Evolutionary conservation across 2,329 filamentous ascomycete species (phyloP).

Genomic region (Emergomyces orientalis): DNA sequence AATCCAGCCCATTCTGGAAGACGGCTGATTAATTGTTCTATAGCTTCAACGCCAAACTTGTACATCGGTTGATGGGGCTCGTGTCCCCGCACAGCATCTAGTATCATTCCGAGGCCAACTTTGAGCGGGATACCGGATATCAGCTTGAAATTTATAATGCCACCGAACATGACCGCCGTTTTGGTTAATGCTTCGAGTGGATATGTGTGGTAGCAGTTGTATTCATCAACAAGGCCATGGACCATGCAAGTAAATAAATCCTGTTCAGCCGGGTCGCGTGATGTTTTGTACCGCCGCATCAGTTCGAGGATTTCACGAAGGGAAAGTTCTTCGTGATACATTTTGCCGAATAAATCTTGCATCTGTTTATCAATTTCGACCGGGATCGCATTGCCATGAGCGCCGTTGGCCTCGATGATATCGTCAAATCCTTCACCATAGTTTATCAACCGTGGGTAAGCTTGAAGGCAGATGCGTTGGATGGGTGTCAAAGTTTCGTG

Average conservation of each 20-base stretch:
- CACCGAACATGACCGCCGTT: conserved; percentile 91
- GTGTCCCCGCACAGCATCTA: conserved; percentile 89
- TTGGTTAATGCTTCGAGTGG: conserved; percentile 92
- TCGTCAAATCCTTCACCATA: conserved; percentile 89
- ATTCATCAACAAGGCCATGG: conserved; percentile 93
- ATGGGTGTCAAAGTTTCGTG: conserved; percentile 67
- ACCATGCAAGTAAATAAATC: conserved; percentile 99
- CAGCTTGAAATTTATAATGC: conserved; percentile 87
- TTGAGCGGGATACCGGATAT: conserved; percentile 84
- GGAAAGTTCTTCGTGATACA: conserved; percentile 88
- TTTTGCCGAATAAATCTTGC: conserved; percentile 96
- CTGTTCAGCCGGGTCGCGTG: conserved; percentile 72
- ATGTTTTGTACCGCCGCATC: conserved; percentile 79
- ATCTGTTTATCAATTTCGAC: conserved; percentile 75
- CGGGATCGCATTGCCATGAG: conserved; percentile 70
- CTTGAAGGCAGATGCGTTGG: conserved; percentile 80
- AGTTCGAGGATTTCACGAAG: conserved; percentile 78
- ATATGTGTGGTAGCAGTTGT: conserved; percentile 89
- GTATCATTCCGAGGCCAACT: conserved; percentile 91
- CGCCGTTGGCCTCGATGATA: conserved; percentile 76
- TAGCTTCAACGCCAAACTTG: conserved; percentile 91
- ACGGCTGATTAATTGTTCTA: conserved; percentile 76
- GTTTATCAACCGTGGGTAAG: conserved; percentile 90
- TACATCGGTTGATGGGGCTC: conserved; percentile 83
- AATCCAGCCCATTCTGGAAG: conserved; percentile 94